phyloP scores from a whole-genome alignment of 495 filamentous ascomycete genomes.

The Elasticomyces elasticus region DNA sequence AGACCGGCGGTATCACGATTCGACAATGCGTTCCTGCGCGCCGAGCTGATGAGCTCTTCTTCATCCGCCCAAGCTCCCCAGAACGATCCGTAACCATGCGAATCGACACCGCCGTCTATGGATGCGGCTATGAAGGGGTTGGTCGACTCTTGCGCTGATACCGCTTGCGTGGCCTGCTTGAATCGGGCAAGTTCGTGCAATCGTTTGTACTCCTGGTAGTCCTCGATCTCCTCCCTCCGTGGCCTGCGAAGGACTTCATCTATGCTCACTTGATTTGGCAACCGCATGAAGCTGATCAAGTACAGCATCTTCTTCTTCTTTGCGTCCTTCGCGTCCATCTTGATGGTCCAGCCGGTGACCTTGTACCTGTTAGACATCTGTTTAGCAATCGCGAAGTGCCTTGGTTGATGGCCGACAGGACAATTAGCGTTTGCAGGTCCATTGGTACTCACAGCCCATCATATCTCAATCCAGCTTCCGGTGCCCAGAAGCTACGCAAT shows the following conservation, averaged over 20 bases:
- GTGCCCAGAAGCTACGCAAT: slow-evolving; percentile 27
- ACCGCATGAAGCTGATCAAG: slow-evolving; percentile 26
- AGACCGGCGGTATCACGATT: too few species aligned
- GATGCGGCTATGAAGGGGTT: too few species aligned
- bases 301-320: slow-evolving; percentile 21
- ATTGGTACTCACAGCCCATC: slow-evolving; percentile 36
- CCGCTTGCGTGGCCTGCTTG: background rate
- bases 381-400: background rate
- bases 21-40: too few species aligned
- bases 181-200: slow-evolving; percentile 3
- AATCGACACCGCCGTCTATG: too few species aligned
- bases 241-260: slow-evolving; percentile 26
- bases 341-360: slow-evolving; percentile 24
- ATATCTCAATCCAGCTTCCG: slow-evolving; percentile 32
- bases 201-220: slow-evolving; percentile 34
- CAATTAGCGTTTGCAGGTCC: background rate
- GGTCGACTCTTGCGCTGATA: too few species aligned
- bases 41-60: too few species aligned
- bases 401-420: background rate
- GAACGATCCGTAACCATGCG: too few species aligned
- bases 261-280: slow-evolving; percentile 22
- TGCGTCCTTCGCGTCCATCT: slow-evolving; percentile 9
- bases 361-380: slow-evolving; percentile 5
- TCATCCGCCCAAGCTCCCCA: too few species aligned
- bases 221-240: slow-evolving; percentile 28